Base-by-base conservation (phyloP, 768 basidiomycete genomes). In the Xerocomellus chrysenteron region DNA sequence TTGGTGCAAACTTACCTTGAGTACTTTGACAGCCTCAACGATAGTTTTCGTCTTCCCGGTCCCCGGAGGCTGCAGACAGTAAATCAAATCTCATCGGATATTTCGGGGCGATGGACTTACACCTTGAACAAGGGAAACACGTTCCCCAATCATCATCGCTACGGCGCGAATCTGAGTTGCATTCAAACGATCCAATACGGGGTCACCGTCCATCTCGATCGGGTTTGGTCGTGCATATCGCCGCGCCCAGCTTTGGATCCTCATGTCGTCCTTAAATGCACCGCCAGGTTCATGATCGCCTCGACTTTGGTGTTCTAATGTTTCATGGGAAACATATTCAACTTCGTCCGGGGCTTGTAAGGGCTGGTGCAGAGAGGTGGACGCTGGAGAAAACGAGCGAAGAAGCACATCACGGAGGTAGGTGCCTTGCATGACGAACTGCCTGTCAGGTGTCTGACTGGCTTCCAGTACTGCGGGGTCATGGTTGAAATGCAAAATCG, bases 21-120 rank as follows among this genome's bases (percentile, higher is more conserved):
- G 81, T 17, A 95, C 66, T 61, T 83, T 87, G 55, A 92, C 79
- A 0, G 90, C 80, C 68, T 95, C 87, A n/a, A 93, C 85, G 45
- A 95, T 93, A 0, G 92, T 95, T 68, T 88, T 87, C 2, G 94
- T 95, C 73, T 98, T 98, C 36, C 94, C 94, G 0, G 92, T 94
- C 21, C 93, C 93, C 19, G 92, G 93, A 40, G 93, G 92, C 90
- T 92, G 63, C 53, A 47, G 44, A 51, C 16, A 14, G 28, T 51
- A 19, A 36, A 50, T 57, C 19, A 55, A 36, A 36, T 26, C 35
- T 28, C 12, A 14, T 46, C 11, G 14, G 47, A 41, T 28, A n/a
- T 33, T 37, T 14, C 4, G 33, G 3, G 30, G 47, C 2, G 8
- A 4, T n/a, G 17, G 4, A 52, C 87, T 62, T 68, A 94, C 92